A percentile compares a stretch with the other conserved stretches of the same genome.
Evolutionary conservation across 257 asterid genomes (phyloP).

Genomic region (Penstemon eatonii): DNA sequence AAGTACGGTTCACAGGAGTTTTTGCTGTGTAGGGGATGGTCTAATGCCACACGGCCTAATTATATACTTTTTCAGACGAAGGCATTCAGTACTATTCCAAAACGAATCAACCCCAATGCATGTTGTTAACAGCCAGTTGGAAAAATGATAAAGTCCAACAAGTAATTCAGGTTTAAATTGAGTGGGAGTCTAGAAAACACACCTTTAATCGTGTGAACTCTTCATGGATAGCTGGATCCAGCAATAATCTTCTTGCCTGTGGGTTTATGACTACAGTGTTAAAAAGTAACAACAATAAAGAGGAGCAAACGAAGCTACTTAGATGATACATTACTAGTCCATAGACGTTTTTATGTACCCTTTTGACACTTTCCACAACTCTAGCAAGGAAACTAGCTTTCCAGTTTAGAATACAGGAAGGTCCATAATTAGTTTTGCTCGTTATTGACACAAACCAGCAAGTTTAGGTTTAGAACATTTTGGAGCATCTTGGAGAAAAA

Average conservation of each 20-base stretch:
- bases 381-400: not conserved
- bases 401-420: not conserved
- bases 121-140: constrained; percentile 12
- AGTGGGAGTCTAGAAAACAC: constrained; percentile 20
- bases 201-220: constrained; percentile 95
- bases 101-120: constrained; percentile 1
- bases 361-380: not conserved
- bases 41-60: not conserved
- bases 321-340: not conserved
- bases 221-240: constrained; percentile 98
- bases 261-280: constrained; percentile 13
- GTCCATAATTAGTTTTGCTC: not conserved
- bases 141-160: not conserved
- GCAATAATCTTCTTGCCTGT: constrained; percentile 83
- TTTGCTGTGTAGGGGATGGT: not conserved
- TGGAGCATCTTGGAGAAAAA: not conserved
- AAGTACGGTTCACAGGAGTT: not conserved
- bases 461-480: not conserved
- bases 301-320: not conserved
- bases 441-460: not conserved
- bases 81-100: not conserved
- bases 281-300: constrained; percentile 6
- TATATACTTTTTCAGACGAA: not conserved
- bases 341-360: not conserved
- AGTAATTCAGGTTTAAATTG: constrained; percentile 14